A percentile compares a stretch with the other conserved stretches of the same genome.
These are phyloP conservation scores for Aspergillus conjunctus DNA, from an alignment of 495 filamentous ascomycete genomes.

Conservation along the genomic window DNA sequence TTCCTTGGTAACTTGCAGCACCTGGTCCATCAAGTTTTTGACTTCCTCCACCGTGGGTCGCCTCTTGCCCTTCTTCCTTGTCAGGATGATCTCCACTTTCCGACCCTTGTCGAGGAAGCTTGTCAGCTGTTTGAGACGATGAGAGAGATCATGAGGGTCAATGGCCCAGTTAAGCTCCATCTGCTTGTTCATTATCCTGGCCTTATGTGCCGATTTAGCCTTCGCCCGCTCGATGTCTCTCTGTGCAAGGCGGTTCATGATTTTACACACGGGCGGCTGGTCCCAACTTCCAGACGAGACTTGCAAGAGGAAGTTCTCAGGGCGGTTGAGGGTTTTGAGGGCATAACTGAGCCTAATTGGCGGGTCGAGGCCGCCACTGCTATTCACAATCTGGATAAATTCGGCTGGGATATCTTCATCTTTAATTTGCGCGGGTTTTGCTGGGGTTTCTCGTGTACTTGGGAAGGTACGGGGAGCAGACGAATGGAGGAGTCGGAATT, in stretches of 20 bases:
- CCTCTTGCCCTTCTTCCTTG: slow-evolving; percentile 48
- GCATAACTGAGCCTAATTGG: slow-evolving; percentile 45
- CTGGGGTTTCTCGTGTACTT: slow-evolving; percentile 14
- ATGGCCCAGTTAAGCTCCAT: slow-evolving; percentile 88
- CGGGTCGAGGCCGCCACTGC: slow-evolving; percentile 48
- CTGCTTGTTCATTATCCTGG: slow-evolving; percentile 56
- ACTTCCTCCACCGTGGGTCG: slow-evolving; percentile 45
- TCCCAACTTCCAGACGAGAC: slow-evolving; percentile 44
- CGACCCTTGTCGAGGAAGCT: slow-evolving; percentile 65
- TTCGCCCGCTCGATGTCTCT: slow-evolving; percentile 45
- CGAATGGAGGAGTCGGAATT: slow-evolving; percentile 22
- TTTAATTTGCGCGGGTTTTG: slow-evolving; percentile 26
- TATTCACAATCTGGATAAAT: slow-evolving; percentile 57
- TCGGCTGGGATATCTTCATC: slow-evolving; percentile 59
- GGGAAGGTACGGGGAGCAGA: slow-evolving; percentile 15
- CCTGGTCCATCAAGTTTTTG: slow-evolving; percentile 42
- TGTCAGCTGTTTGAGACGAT: slow-evolving; percentile 60
- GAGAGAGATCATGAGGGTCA: slow-evolving; percentile 62
- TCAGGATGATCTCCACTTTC: slow-evolving; percentile 63
- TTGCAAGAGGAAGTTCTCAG: slow-evolving; percentile 58
- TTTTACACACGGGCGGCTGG: slow-evolving; percentile 63
- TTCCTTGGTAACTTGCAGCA: slow-evolving; percentile 38
- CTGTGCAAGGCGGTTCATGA: slow-evolving; percentile 55
- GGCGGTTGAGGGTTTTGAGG: slow-evolving; percentile 51
- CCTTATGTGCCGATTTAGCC: slow-evolving; percentile 40